Evolutionary conservation across 2,329 filamentous ascomycete species (phyloP).

Genomic region (Thelonectria discophora): DNA sequence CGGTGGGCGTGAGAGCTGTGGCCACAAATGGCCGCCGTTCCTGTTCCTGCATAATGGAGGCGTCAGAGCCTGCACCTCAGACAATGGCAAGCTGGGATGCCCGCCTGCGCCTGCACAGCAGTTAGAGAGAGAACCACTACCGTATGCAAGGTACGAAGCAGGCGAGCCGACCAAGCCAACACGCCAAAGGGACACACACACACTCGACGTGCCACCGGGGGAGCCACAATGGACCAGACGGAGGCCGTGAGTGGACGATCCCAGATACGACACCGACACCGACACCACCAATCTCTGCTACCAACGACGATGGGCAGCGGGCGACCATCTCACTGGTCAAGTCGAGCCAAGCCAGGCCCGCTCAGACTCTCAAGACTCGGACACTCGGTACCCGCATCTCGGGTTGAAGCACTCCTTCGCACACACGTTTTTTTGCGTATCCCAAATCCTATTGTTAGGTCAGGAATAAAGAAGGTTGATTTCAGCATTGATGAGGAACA

Average conservation of each 20-base stretch:
- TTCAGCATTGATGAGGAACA: slow-evolving; percentile 10
- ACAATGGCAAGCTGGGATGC: slow-evolving; percentile 12
- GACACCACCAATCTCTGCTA: slow-evolving; percentile 13
- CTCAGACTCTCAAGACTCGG: not conserved
- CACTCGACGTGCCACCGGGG: slow-evolving; percentile 22
- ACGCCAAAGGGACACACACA: slow-evolving; percentile 10
- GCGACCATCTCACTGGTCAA: not conserved
- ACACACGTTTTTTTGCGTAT: not conserved
- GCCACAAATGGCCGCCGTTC: slow-evolving; percentile 38
- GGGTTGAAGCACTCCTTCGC: slow-evolving; percentile 6
- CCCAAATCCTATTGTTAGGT: not conserved
- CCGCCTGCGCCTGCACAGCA: slow-evolving; percentile 23
- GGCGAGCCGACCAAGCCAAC: not conserved
- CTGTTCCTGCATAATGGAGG: slow-evolving; percentile 43
- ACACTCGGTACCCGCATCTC: slow-evolving; percentile 5
- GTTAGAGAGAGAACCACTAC: slow-evolving; percentile 33
- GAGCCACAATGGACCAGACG: slow-evolving; percentile 11
- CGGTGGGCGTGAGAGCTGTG: slow-evolving; percentile 22
- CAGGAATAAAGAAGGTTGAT: slow-evolving; percentile 6
- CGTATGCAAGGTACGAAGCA: slow-evolving; percentile 41
- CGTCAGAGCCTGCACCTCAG: slow-evolving; percentile 29
- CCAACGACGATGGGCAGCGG: slow-evolving; percentile 4
- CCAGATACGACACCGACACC: slow-evolving; percentile 24
- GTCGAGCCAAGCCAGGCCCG: not conserved
- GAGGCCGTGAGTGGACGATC: slow-evolving; percentile 15